A percentile compares a stretch with the other conserved stretches of the same genome.
phyloP scores from a whole-genome alignment of 139 green algal genomes.

The Micractinium sp. region DNA sequence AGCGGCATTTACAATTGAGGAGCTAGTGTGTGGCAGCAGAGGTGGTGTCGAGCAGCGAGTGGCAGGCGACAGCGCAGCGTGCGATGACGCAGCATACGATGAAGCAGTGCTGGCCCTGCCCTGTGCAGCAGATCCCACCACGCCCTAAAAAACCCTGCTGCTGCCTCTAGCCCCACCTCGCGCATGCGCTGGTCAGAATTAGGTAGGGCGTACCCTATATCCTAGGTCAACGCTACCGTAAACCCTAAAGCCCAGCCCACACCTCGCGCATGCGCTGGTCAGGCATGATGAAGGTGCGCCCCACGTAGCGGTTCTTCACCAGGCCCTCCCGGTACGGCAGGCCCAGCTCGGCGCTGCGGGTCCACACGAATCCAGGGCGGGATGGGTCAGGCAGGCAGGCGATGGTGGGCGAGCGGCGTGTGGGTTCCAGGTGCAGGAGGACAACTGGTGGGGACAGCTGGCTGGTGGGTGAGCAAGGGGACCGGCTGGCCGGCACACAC shows the following conservation, averaged over 20 bases:
- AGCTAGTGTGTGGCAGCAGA: neutral
- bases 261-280: conserved; percentile 90
- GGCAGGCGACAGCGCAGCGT: neutral
- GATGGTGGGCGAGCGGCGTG: neutral
- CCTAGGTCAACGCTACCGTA: no score
- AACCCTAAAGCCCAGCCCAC: neutral
- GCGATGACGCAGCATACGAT: neutral
- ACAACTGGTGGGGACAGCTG: neutral
- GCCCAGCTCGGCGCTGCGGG: conserved; percentile 67
- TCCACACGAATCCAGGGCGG: no score
- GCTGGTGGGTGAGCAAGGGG: neutral
- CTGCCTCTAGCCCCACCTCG: neutral
- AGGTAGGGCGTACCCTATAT: no score
- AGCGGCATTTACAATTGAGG: neutral
- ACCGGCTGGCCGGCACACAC: neutral
- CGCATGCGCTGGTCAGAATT: no score
- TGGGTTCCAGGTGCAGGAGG: neutral
- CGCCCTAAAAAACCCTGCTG: neutral
- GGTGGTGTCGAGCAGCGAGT: neutral
- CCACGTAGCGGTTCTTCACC: conserved; percentile 98
- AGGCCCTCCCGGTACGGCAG: conserved; percentile 97
- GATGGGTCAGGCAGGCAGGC: neutral
- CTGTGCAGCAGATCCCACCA: no score
- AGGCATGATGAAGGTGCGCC: conserved; percentile 99
- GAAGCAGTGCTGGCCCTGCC: no score